Conservation (phyloP, 2,329 filamentous ascomycete genomes). For the Nothomitra cinnamomea region DNA sequence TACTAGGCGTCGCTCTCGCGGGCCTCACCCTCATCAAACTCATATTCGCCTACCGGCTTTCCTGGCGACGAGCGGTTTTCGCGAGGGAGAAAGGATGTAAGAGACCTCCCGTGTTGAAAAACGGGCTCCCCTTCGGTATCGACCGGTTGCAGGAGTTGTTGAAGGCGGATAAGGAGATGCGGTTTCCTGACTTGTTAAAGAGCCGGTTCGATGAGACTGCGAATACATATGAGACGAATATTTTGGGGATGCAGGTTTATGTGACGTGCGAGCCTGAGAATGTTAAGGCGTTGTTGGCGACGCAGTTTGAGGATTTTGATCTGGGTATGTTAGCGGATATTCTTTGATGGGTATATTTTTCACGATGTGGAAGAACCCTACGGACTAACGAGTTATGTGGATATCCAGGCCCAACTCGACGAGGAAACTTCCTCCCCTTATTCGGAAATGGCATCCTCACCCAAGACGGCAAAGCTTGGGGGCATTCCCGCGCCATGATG, state of each 20-base stretch:
- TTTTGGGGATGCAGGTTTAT: too few species aligned
- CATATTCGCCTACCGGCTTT: too few species aligned
- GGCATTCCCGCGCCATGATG: slow-evolving; percentile 21
- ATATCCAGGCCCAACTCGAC: slow-evolving; percentile 14
- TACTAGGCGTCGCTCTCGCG: too few species aligned
- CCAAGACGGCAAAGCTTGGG: slow-evolving; percentile 20
- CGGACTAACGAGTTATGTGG: slow-evolving; percentile 13
- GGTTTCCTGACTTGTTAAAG: not conserved
- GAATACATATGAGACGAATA: not conserved
- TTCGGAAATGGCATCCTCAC: slow-evolving; percentile 22
- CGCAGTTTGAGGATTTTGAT: slow-evolving; percentile 72
- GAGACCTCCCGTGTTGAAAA: not conserved
- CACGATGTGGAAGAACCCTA: slow-evolving; percentile 18
- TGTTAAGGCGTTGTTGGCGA: slow-evolving; percentile 77
- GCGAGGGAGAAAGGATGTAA: too few species aligned
- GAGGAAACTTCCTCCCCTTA: slow-evolving; percentile 15
- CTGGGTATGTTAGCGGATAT: slow-evolving; percentile 55
- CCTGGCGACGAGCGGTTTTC: too few species aligned
- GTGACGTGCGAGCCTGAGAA: slow-evolving; percentile 68
- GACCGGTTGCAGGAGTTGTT: not conserved
- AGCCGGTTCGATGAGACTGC: not conserved
- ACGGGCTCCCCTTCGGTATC: not conserved
- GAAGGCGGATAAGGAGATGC: not conserved
- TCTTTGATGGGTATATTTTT: slow-evolving; percentile 11
- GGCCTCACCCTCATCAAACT: too few species aligned